These are phyloP conservation scores for Fraxinus latifolia DNA, from an alignment of 305 asterid species.

Conservation along the genomic window DNA sequence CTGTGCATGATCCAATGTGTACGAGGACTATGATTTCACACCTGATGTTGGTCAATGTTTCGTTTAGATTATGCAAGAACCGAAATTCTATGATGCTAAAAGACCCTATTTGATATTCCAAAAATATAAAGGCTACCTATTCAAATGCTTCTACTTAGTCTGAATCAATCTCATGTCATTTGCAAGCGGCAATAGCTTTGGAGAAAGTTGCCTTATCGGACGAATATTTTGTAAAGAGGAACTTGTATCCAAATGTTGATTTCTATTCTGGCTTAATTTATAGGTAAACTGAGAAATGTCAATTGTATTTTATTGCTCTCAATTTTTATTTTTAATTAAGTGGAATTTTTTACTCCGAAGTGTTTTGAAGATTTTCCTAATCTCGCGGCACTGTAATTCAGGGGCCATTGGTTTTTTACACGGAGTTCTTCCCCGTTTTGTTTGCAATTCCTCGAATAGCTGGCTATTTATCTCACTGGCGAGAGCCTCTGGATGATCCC, in stretches of 20 bases:
- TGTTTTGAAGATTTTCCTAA: not conserved
- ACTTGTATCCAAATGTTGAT: conserved; percentile 93
- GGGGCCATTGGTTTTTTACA: conserved; percentile 95
- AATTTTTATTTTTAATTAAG: not conserved
- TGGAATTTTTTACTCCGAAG: not conserved
- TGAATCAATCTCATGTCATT: conserved; percentile 2
- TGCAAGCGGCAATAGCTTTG: conserved; percentile 91
- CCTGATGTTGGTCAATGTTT: not conserved
- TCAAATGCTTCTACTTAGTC: not conserved
- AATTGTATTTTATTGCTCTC: not conserved
- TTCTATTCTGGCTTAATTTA: conserved; percentile 94
- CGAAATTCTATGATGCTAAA: not conserved
- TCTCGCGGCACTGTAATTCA: conserved; percentile 21
- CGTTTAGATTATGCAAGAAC: not conserved
- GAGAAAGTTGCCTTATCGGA: conserved; percentile 95
- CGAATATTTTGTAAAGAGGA: conserved; percentile 88
- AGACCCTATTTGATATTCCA: not conserved
- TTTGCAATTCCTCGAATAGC: conserved; percentile 99
- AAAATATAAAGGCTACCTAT: not conserved
- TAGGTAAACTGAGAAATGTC: conserved; percentile 41
- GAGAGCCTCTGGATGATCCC: conserved; percentile 86
- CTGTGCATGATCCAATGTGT: not conserved
- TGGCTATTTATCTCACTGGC: conserved; percentile 97
- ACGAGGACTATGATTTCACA: not conserved
- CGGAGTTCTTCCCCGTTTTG: conserved; percentile 91